Evolutionary conservation across 2,329 filamentous ascomycete genomes (phyloP).

Genomic region (Penicillium olsonii): DNA sequence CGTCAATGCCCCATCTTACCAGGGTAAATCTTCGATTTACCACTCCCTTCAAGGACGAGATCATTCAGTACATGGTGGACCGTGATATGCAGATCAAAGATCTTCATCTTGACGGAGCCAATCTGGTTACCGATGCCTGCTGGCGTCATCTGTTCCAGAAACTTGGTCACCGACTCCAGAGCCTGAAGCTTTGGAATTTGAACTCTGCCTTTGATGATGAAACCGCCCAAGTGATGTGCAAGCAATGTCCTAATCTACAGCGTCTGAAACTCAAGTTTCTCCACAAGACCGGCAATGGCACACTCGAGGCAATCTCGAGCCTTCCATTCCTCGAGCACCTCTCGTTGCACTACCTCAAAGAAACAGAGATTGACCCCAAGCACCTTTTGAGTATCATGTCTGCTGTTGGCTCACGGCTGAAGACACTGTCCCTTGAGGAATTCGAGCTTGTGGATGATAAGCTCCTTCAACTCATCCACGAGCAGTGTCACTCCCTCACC

Average conservation of each 20-base stretch:
- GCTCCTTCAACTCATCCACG: slow-evolving; percentile 70
- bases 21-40: slow-evolving; percentile 76
- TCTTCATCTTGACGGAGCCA: slow-evolving; percentile 80
- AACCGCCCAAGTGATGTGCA: slow-evolving; percentile 62
- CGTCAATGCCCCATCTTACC: slow-evolving; percentile 68
- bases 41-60: slow-evolving; percentile 86
- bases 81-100: slow-evolving; percentile 69
- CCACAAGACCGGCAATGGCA: slow-evolving; percentile 67
- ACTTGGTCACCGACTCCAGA: slow-evolving; percentile 66
- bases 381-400: slow-evolving; percentile 63
- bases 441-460: slow-evolving; percentile 68
- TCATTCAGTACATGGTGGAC: slow-evolving; percentile 77
- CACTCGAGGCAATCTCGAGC: slow-evolving; percentile 65
- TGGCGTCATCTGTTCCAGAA: slow-evolving; percentile 71
- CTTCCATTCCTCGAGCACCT: slow-evolving; percentile 71
- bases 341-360: slow-evolving; percentile 66
- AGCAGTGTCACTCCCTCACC: slow-evolving; percentile 64
- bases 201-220: slow-evolving; percentile 79
- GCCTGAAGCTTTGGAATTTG: slow-evolving; percentile 77
- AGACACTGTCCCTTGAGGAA: slow-evolving; percentile 73
- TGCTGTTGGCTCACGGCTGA: slow-evolving; percentile 65
- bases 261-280: slow-evolving; percentile 82
- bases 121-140: slow-evolving; percentile 73
- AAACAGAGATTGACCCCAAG: slow-evolving; percentile 56
- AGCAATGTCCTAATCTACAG: slow-evolving; percentile 66